phyloP scores from a whole-genome alignment of 305 asterid species.

The Fraxinus albicans region DNA sequence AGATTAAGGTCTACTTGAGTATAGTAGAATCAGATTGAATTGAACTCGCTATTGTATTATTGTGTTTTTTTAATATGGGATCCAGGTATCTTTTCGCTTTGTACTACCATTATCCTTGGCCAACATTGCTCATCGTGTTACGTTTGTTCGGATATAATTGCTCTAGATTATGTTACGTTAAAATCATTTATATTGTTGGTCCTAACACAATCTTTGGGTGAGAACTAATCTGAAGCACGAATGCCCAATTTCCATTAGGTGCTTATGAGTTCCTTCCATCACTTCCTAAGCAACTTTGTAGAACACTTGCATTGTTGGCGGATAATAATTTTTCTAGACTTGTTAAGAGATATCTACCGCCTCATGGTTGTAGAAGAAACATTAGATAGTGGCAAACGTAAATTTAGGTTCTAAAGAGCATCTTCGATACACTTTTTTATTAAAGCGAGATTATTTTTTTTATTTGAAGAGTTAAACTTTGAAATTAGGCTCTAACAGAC shows the following conservation, averaged over 20 bases:
- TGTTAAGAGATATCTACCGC: neutral
- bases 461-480: neutral
- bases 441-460: neutral
- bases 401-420: neutral
- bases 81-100: neutral
- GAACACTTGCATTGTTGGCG: neutral
- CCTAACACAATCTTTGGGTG: neutral
- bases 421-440: neutral
- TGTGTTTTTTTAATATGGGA: neutral
- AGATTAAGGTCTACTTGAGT: neutral
- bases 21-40: neutral
- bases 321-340: neutral
- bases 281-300: neutral
- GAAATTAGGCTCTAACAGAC: neutral
- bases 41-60: neutral
- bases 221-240: neutral
- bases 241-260: neutral
- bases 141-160: neutral
- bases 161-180: neutral
- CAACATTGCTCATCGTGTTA: neutral
- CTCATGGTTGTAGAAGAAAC: neutral
- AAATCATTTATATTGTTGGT: neutral
- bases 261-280: neutral
- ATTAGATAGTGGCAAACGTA: neutral
- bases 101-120: neutral